Conservation (phyloP, 805 yeast species). For the Monosporozyma siamensis region DNA sequence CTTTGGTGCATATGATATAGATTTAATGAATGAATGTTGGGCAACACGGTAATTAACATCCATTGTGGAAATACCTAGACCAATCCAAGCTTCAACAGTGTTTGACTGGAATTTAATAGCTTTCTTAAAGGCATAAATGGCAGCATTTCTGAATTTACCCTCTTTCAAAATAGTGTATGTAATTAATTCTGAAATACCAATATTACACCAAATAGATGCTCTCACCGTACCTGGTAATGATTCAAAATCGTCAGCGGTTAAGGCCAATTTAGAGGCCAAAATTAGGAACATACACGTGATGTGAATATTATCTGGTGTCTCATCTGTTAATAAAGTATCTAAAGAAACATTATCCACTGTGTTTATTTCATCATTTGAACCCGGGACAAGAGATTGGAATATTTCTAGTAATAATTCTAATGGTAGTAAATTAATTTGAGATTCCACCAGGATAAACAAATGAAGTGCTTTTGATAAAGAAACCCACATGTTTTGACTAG, state of each 20-base stretch:
- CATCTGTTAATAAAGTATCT: conserved; percentile 13
- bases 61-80: conserved; percentile 68
- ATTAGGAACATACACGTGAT: conserved; percentile 36
- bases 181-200: conserved; percentile 57
- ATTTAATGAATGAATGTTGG: conserved; percentile 89
- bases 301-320: conserved; percentile 25
- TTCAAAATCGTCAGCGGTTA: conserved; percentile 16
- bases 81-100: conserved; percentile 70
- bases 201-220: conserved; percentile 53
- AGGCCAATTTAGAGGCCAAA: conserved; percentile 39
- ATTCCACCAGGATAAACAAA: conserved; percentile 46
- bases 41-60: conserved; percentile 59
- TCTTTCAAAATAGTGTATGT: conserved; percentile 32
- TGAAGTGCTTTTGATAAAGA: conserved; percentile 48
- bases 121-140: conserved; percentile 51
- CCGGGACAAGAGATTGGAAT: conserved; percentile 12
- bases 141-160: conserved; percentile 34
- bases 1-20: conserved; percentile 57
- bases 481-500: conserved; percentile 58
- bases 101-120: conserved; percentile 65
- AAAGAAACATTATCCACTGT: conserved; percentile 21
- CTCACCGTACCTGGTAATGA: conserved; percentile 37
- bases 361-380: conserved; percentile 20
- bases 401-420: conserved; percentile 30
- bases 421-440: conserved; percentile 44